Evolutionary conservation across 2,329 filamentous ascomycete genomes (phyloP), one percentile per base, ranked within the genome.

Genomic region (Aspergillus fructus): DNA sequence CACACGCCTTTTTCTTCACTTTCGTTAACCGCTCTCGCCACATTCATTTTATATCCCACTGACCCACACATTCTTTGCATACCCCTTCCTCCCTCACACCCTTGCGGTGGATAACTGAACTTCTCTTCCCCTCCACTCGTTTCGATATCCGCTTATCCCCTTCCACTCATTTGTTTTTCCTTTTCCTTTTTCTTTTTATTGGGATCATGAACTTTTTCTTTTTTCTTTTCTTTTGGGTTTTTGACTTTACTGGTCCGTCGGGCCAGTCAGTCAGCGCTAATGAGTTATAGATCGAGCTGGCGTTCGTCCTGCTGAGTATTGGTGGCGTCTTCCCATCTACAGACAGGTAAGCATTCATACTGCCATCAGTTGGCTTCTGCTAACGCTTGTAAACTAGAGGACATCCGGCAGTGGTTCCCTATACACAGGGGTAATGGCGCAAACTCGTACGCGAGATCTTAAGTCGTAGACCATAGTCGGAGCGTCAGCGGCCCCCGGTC

Each of bases 251-350:
- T 59, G 58, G 61, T 55, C 51, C 53, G 53, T 33, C n/a, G 27
- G 49, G 15, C 58, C 59, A 58, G 24, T 48, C 59, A 60, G 61
- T 56, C 59, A 48, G 43, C 62, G 60, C 61, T 67, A 40, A 66
- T 55, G 49, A 41, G 51, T 55, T 53, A 52, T 55, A 63, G 62
- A 45, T 60, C 54, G 34, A 24, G 59, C 59, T 63, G 55, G 55
- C 48, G 59, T 55, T 46, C 54, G 49, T 60, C 57, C 63, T 64
- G 57, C 54, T 59, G 59, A 58, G 41, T 54, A 62, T 55, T 65
- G 63, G 55, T 61, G 63, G 60, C 41, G 39, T 43, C 39, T 41
- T 55, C 33, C 7, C 17, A 39, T n/a, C 40, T 11, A n/a, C 13
- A 15, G 24, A 52, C 46, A 62, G 63, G 63, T 62, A 55, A 23